phyloP scores from a whole-genome alignment of 176 grass and related monocot genomes.

The Tuctoria greenei region DNA sequence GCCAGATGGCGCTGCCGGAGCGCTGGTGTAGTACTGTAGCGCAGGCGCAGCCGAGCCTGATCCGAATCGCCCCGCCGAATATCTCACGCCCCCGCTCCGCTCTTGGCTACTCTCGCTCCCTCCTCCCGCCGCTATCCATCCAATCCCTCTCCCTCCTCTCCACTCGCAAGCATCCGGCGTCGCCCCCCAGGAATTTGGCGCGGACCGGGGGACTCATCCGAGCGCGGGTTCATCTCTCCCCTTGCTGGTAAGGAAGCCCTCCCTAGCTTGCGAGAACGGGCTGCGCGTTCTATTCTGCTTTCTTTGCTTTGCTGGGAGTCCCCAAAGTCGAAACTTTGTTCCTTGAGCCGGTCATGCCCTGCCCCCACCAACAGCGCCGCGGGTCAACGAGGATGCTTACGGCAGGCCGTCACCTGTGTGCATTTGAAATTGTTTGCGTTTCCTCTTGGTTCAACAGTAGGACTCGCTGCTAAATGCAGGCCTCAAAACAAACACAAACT shows the following conservation, averaged over 20 bases:
- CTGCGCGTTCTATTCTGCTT: not conserved
- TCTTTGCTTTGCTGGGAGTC: too few relatives aligned
- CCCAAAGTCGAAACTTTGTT: too few relatives aligned
- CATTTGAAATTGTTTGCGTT: not conserved
- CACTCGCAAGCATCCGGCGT: not conserved
- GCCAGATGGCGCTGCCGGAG: not conserved
- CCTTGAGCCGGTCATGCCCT: too few relatives aligned
- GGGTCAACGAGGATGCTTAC: not conserved
- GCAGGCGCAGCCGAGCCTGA: too few relatives aligned
- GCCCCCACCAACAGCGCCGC: too few relatives aligned
- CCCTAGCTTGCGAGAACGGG: not conserved
- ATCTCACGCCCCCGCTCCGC: not conserved
- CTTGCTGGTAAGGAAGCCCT: not conserved
- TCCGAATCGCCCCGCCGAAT: conserved; percentile 36
- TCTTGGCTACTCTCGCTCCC: not conserved
- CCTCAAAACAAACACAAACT: too few relatives aligned
- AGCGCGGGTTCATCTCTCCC: not conserved
- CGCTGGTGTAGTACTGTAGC: too few relatives aligned
- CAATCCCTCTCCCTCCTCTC: not conserved
- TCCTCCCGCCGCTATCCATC: not conserved
- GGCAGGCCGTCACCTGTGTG: not conserved
- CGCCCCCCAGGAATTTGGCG: not conserved
- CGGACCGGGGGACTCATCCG: not conserved
- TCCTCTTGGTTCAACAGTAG: not conserved
- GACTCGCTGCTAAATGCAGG: too few relatives aligned